Base-by-base conservation (phyloP, 2,329 filamentous ascomycete species). In the Leptodontidium sp. region DNA sequence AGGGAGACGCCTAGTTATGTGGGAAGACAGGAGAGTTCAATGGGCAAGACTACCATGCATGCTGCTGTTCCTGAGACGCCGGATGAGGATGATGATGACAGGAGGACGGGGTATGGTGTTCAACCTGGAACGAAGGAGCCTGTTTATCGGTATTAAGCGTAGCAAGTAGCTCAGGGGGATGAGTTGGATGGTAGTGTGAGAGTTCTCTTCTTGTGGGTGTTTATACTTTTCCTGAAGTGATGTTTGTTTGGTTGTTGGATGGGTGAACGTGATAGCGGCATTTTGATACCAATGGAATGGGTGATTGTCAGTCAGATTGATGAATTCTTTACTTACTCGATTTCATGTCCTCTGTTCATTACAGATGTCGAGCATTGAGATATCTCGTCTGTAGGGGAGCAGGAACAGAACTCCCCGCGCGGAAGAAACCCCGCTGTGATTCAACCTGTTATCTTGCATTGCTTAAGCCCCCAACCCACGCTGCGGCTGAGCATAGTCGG, bases 91-190 rank as follows among this genome's bases (percentile, higher is more conserved):
- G 65, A 66, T 45, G 66, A 66, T 12, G 63, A 57, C 1, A 59
- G 35, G 40, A 64, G 66, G 47, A 26, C 59, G 6, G 59, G 61
- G 12, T 74, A 73, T 69, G 71, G 70, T 3, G 64, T 62, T 8
- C 53, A 68, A 49, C 17, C 71, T 38, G 66, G 64, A 6, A 49
- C 50, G 6, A 75, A 75, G 57, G 69, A 72, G 9, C 76, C 75
- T 26, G 71, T 76, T 21, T 77, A 76, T 69, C 59, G 75, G 47
- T 77, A 77, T 64, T 76, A 69, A 70, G 35, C 14, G 35, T 43
- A 26, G 7, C 21, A n/a, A 17, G 45, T 2, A 8, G 4, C 4
- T n/a, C 14, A 53, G 49, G 14, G 6, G 14, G 58, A 9, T 8
- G 21, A 40, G 32, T 24, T 4, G 9, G 21, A 53, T 17, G n/a